phyloP scores from a whole-genome alignment of 805 yeast genomes.

The Starmera amethionina region DNA sequence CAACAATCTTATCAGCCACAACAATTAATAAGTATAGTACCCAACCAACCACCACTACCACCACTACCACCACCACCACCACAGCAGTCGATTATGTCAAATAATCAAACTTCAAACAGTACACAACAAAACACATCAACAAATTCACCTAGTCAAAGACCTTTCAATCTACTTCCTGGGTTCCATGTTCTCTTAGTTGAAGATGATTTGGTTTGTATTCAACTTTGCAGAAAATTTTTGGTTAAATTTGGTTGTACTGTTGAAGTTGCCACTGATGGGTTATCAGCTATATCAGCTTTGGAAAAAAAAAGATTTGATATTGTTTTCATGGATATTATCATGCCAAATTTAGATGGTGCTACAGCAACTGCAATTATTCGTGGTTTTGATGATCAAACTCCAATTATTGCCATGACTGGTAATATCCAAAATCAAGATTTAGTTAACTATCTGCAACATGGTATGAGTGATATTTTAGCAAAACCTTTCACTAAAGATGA shows the following conservation, averaged over 20 bases:
- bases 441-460: constrained; percentile 72
- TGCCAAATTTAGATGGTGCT: constrained; percentile 85
- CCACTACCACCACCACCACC: constrained; percentile 7
- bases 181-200: constrained; percentile 71
- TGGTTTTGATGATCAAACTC: constrained; percentile 73
- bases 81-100: constrained; percentile 5
- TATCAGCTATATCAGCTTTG: constrained; percentile 72
- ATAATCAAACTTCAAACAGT: no score
- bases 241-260: constrained; percentile 87
- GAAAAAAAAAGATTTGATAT: constrained; percentile 66
- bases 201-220: constrained; percentile 76
- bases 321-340: constrained; percentile 79
- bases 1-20: constrained; percentile 2
- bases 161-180: constrained; percentile 24
- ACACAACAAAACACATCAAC: neutral
- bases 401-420: constrained; percentile 92
- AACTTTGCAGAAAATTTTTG: constrained; percentile 72
- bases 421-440: constrained; percentile 77
- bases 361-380: constrained; percentile 87
- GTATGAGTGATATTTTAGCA: constrained; percentile 87
- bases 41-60: constrained; percentile 6
- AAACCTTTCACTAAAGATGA: constrained; percentile 91
- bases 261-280: constrained; percentile 87
- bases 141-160: constrained; percentile 5
- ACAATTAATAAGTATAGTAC: constrained; percentile 2